Evolutionary conservation across 768 basidiomycete species (phyloP).

Genomic region (Termitomyces sp.): DNA sequence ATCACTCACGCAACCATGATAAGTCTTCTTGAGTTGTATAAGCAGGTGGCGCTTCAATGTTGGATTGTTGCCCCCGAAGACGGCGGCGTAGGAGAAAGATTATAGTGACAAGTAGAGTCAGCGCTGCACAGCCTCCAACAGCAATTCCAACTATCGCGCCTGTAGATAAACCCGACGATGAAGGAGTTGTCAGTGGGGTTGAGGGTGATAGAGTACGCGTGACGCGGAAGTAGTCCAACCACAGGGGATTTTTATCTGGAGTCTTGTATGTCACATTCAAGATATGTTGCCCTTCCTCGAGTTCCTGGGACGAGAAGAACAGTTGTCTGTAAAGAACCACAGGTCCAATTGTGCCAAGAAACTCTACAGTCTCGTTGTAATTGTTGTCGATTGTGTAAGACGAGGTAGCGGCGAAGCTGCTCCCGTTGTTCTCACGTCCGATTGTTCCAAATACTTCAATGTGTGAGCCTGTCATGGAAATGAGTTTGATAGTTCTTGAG

Average conservation of each 20-base stretch:
- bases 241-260: slow-evolving; percentile 1
- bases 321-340: background rate
- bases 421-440: slow-evolving; percentile 4
- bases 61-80: background rate
- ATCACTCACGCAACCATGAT: background rate
- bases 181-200: background rate
- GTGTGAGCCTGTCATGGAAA: background rate
- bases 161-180: background rate
- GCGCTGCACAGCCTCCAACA: slow-evolving; percentile 1
- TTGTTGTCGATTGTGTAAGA: slow-evolving; percentile 4
- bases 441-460: slow-evolving; percentile 12
- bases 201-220: background rate
- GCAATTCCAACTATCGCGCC: slow-evolving; percentile 5
- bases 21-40: background rate
- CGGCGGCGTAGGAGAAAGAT: background rate
- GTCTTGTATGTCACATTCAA: background rate
- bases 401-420: slow-evolving; percentile 3
- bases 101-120: slow-evolving; percentile 2
- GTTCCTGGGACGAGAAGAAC: background rate
- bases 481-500: background rate
- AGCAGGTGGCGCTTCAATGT: background rate
- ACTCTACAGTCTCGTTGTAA: background rate
- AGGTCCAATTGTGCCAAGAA: background rate
- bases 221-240: slow-evolving; percentile 4
- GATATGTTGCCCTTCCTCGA: background rate